Conservation (phyloP, 1,284 basidiomycete genomes). For the Marasmius oreades region DNA sequence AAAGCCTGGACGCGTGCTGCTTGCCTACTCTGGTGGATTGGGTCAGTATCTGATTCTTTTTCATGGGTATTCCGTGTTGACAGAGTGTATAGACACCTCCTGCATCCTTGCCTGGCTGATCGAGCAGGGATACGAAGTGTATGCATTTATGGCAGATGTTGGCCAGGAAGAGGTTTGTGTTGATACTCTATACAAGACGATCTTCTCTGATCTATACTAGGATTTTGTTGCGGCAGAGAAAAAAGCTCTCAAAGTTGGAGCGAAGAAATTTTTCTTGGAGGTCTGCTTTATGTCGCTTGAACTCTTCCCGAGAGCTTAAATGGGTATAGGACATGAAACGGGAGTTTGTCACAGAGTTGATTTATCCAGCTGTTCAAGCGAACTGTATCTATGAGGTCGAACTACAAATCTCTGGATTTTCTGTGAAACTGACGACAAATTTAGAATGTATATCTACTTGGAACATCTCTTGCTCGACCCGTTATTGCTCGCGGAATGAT, state of each 20-base stretch:
- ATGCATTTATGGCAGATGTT: slow-evolving; percentile 98
- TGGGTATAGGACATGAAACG: slow-evolving; percentile 79
- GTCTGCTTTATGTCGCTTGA: slow-evolving; percentile 33
- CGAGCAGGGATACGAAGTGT: slow-evolving; percentile 96
- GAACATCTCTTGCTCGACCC: slow-evolving; percentile 95
- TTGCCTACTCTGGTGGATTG: slow-evolving; percentile 97
- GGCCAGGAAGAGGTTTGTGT: slow-evolving; percentile 88
- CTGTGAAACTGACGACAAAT: background rate
- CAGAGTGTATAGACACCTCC: slow-evolving; percentile 72
- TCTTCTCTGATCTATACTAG: slow-evolving; percentile 33
- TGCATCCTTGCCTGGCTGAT: slow-evolving; percentile 98
- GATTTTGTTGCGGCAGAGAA: slow-evolving; percentile 92
- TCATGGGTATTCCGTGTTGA: background rate
- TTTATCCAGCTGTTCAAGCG: slow-evolving; percentile 97
- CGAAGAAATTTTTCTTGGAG: slow-evolving; percentile 92
- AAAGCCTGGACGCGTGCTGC: slow-evolving; percentile 74
- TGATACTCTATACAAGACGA: background rate
- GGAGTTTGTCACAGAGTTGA: slow-evolving; percentile 95
- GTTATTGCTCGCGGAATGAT: slow-evolving; percentile 99
- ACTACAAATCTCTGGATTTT: background rate
- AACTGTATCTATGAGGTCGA: slow-evolving; percentile 97
- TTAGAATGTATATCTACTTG: slow-evolving; percentile 95
- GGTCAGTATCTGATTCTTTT: slow-evolving; percentile 44
- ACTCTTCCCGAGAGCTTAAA: background rate
- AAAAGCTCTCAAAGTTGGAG: slow-evolving; percentile 92